Conservation (phyloP, 148 eudicot genomes). For the Hydrangea macrophylla region DNA sequence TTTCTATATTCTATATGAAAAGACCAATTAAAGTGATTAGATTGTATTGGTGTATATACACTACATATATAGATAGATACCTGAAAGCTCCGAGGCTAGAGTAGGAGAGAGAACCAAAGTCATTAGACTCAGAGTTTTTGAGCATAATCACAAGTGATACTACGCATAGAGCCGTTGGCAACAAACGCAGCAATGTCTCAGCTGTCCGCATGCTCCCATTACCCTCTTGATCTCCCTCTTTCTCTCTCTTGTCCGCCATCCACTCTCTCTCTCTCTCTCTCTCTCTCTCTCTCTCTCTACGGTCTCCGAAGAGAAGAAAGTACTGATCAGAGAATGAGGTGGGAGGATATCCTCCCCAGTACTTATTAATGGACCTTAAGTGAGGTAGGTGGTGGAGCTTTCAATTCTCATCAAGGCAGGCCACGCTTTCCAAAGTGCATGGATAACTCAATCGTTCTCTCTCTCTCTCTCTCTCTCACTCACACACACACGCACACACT, state of each 20-base stretch:
- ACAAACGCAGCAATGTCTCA: conserved; percentile 67
- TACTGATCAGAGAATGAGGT: no score
- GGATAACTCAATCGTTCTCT: conserved; percentile 6
- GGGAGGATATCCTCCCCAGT: not conserved
- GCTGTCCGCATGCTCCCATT: conserved; percentile 43
- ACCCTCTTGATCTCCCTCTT: conserved; percentile 10
- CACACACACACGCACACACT: no score
- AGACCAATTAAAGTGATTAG: no score
- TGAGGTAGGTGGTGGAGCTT: conserved; percentile 27
- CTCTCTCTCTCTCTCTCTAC: not conserved
- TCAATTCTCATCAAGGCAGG: conserved; percentile 26
- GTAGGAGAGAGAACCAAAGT: conserved; percentile 72
- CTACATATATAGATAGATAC: conserved; percentile 25
- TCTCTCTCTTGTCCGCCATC: conserved; percentile 5
- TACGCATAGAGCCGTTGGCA: conserved; percentile 71
- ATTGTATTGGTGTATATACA: not conserved
- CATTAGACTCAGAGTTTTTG: conserved; percentile 59
- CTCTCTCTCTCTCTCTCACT: not conserved
- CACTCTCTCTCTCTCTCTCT: not conserved
- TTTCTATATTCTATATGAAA: no score
- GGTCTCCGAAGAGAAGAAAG: not conserved
- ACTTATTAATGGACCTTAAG: conserved; percentile 22
- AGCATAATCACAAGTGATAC: conserved; percentile 75
- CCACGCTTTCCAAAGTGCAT: conserved; percentile 18
- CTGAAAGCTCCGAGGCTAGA: conserved; percentile 84